Evolutionary conservation across 1,284 basidiomycete genomes (phyloP), one percentile per base, ranked within the genome.

Genomic region (Ceratorhiza oryzae-sativae): DNA sequence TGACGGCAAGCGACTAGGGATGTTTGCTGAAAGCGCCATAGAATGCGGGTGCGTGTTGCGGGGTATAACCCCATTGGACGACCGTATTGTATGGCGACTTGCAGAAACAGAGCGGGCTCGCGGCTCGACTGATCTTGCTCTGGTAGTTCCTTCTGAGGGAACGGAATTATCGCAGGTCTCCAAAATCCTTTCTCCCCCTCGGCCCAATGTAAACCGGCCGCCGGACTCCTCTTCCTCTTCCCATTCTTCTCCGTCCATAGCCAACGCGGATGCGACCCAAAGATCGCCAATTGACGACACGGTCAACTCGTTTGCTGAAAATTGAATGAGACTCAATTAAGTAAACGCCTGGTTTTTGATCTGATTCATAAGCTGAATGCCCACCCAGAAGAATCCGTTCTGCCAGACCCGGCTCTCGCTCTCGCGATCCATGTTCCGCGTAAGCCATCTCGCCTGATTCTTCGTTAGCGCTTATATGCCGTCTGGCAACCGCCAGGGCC

Each of bases 221-320:
- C 74, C 86, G 49, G 84, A 83, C 76, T 89, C 87, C 75, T 90
- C 90, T 3, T 51, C 10, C 23, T 92, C 87, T 74, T 93, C 90
- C 27, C 78, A 77, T 42, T 78, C 77, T 36, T 78, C 77, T 42
- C 92, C 91, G 76, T 95, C 94, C 10, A 89, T 92, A 73, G 93
- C 94, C 82, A 95, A 93, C 2, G 95, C 95, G 25, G 94, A 90
- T 12, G 94, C 94, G 72, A 97, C 92, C 94, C 95, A 97, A 13
- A 97, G 83, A 81, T 96, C 94, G 2, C 93, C 91, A 75, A 97
- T 91, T 74, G 90, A 91, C 62, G 91, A 93, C 5, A 95, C 93
- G 0, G 92, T 90, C 77, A 94, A 91, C 79, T 95, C 93, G 80
- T 96, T 95, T 2, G 95, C 93, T 70, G 79, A 10, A 39, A 39